These are phyloP conservation scores for Rubia tinctorum DNA, from an alignment of 305 asterid genomes.

Conservation along the genomic window DNA sequence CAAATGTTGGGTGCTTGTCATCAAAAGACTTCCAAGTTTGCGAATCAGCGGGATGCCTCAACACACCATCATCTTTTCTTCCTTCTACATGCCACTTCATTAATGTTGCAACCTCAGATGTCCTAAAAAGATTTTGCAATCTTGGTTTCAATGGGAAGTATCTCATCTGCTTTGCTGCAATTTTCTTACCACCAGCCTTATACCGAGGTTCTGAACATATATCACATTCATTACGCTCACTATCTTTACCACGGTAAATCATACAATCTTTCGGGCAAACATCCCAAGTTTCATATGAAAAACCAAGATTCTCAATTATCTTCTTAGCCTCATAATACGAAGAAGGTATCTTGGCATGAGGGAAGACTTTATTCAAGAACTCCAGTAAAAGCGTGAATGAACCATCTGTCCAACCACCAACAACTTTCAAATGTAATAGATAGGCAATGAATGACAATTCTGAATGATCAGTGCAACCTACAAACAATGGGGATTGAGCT, in stretches of 20 bases:
- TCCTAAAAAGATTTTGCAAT: neutral
- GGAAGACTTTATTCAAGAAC: neutral
- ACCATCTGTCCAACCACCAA: neutral
- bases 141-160: neutral
- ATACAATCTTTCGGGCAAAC: neutral
- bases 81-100: neutral
- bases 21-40: neutral
- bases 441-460: neutral
- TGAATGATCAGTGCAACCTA: neutral
- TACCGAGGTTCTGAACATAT: neutral
- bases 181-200: neutral
- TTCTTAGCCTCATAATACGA: neutral
- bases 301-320: neutral
- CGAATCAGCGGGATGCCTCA: neutral
- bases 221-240: neutral
- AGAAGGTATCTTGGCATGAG: neutral
- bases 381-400: neutral
- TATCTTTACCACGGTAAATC: neutral
- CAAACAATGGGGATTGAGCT: neutral
- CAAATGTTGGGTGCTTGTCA: neutral
- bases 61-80: neutral
- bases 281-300: conserved; percentile 4
- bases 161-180: neutral
- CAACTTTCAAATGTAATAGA: neutral
- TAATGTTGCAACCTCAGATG: neutral